Evolutionary conservation across 2,329 filamentous ascomycete species (phyloP).

Genomic region (Septoria petroselini): DNA sequence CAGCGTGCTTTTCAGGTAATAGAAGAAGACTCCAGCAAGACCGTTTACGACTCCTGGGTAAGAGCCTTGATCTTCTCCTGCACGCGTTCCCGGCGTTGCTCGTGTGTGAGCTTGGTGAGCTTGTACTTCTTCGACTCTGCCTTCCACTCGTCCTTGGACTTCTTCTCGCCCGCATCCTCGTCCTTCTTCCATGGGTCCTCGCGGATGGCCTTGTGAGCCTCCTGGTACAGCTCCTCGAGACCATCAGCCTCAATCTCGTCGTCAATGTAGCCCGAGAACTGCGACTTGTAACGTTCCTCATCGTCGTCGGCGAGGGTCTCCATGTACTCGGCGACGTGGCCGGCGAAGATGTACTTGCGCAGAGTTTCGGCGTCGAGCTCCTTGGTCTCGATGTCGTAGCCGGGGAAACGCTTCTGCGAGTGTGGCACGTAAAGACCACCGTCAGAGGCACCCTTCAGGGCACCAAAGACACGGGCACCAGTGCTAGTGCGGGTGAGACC

Average conservation of each 20-base stretch:
- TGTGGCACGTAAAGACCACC: constrained; percentile 95
- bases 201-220: constrained; percentile 94
- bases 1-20: not conserved
- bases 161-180: constrained; percentile 72
- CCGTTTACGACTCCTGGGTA: constrained; percentile 43
- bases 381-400: constrained; percentile 95
- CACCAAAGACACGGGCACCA: constrained; percentile 97
- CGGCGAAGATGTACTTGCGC: constrained; percentile 98
- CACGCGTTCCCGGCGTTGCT: constrained; percentile 77
- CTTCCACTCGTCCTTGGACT: constrained; percentile 80
- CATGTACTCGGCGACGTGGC: constrained; percentile 99
- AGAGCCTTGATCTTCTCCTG: constrained; percentile 89
- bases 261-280: constrained; percentile 98
- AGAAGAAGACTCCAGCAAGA: constrained; percentile 3
- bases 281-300: constrained; percentile 98
- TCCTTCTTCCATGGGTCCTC: constrained; percentile 97
- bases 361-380: constrained; percentile 96
- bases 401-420: constrained; percentile 99
- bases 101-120: constrained; percentile 73
- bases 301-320: constrained; percentile 98
- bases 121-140: constrained; percentile 85
- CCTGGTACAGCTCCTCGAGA: constrained; percentile 92
- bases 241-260: constrained; percentile 94
- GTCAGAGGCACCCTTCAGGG: constrained; percentile 99
- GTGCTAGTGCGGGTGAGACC: constrained; percentile 96